These are phyloP conservation scores for Ramalina intermedia DNA, from an alignment of 495 filamentous ascomycete genomes.

Conservation along the genomic window DNA sequence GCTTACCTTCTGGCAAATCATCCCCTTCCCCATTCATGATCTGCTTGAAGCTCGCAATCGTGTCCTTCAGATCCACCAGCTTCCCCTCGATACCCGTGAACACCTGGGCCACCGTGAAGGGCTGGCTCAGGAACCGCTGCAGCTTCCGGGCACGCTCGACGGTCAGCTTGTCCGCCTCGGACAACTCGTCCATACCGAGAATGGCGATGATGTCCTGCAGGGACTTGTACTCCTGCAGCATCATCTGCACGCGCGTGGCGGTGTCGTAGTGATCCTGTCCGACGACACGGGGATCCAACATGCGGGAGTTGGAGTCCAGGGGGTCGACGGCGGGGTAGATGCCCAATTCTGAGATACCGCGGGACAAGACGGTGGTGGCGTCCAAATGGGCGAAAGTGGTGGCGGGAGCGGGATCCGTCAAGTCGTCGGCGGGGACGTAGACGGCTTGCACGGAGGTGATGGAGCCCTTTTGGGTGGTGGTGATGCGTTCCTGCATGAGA, in stretches of 20 bases:
- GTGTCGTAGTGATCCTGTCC: conserved; percentile 95
- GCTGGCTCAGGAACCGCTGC: conserved; percentile 98
- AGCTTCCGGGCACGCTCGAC: conserved; percentile 99
- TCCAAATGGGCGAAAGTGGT: conserved; percentile 99
- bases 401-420: conserved; percentile 98
- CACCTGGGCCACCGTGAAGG: conserved; percentile 96
- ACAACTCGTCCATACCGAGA: conserved; percentile 99
- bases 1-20: conserved; percentile 73
- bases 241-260: conserved; percentile 90
- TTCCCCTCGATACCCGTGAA: conserved; percentile 98
- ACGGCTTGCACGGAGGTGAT: conserved; percentile 99
- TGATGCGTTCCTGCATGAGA: conserved; percentile 99
- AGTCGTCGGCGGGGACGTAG: conserved; percentile 99
- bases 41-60: conserved; percentile 90
- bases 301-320: conserved; percentile 98
- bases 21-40: conserved; percentile 94
- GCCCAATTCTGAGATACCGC: conserved; percentile 99
- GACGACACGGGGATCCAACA: conserved; percentile 97
- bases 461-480: conserved; percentile 97
- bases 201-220: conserved; percentile 99
- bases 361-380: conserved; percentile 99
- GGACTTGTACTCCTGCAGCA: conserved; percentile 99
- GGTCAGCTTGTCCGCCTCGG: conserved; percentile 96
- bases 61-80: conserved; percentile 96
- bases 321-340: conserved; percentile 99